phyloP scores from a whole-genome alignment of 1,284 basidiomycete species.

The Cryptococcus sp. region DNA sequence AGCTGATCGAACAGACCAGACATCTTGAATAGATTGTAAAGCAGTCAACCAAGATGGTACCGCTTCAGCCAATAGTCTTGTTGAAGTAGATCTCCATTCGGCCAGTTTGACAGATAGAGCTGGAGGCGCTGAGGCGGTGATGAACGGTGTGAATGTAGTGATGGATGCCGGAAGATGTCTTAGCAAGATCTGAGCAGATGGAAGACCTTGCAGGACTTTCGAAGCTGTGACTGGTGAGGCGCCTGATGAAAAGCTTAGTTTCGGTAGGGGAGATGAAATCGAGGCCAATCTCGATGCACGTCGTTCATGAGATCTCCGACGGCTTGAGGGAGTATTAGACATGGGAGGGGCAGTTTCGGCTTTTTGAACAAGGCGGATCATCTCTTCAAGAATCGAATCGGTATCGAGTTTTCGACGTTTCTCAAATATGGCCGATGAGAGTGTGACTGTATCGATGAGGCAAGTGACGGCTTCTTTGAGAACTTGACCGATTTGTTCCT shows the following conservation, averaged over 20 bases:
- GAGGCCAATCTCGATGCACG: conserved; percentile 40
- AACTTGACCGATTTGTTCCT: conserved; percentile 23
- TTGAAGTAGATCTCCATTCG: conserved; percentile 32
- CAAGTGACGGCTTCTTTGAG: conserved; percentile 34
- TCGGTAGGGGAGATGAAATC: conserved; percentile 36
- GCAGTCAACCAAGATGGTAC: conserved; percentile 33
- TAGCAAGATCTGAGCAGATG: conserved; percentile 46
- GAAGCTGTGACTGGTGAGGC: conserved; percentile 31
- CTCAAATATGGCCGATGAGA: conserved; percentile 32
- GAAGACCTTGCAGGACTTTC: conserved; percentile 39
- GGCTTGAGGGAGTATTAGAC: conserved; percentile 5
- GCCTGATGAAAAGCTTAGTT: conserved; percentile 1
- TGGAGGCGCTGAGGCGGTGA: conserved; percentile 59
- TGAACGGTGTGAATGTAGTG: conserved; percentile 46
- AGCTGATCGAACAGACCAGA: conserved; percentile 36
- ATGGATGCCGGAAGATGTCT: conserved; percentile 42
- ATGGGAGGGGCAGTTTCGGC: conserved; percentile 22
- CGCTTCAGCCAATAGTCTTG: conserved; percentile 25
- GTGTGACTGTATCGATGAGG: conserved; percentile 31
- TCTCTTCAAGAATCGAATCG: conserved; percentile 36
- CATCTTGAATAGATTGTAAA: conserved; percentile 34
- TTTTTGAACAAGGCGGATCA: conserved; percentile 39
- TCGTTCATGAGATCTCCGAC: conserved; percentile 25
- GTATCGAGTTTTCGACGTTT: conserved; percentile 10
- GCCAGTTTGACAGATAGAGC: conserved; percentile 41